Evolutionary conservation across 78 protist genomes (phyloP).

Genomic region (Cyanophora paradoxa): DNA sequence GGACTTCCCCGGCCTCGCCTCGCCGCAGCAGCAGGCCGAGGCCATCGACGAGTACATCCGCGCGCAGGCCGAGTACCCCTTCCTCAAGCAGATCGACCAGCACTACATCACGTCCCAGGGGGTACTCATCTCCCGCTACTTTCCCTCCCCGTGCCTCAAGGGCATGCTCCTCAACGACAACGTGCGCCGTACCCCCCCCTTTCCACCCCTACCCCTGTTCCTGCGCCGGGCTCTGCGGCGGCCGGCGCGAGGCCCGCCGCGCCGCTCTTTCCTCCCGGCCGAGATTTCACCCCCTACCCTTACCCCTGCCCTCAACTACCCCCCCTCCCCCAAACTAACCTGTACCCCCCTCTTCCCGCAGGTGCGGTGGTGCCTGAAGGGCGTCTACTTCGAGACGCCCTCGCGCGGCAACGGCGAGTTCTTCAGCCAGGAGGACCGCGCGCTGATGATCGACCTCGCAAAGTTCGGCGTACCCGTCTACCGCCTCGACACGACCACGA

Average conservation of each 20-base stretch:
- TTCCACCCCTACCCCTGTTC: too few species aligned
- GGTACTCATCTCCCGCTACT: neutral
- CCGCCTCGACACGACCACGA: neutral
- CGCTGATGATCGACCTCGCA: neutral
- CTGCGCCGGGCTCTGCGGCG: too few species aligned
- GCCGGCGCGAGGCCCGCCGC: too few species aligned
- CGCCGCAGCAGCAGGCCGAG: neutral
- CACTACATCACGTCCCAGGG: slow-evolving; percentile 7
- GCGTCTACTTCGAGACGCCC: neutral
- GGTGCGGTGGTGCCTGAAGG: neutral
- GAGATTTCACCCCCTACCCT: too few species aligned
- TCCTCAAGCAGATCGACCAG: neutral
- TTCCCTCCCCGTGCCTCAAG: slow-evolving; percentile 18
- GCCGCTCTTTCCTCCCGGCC: too few species aligned
- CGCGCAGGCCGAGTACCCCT: slow-evolving; percentile 4
- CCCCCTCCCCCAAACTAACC: too few species aligned
- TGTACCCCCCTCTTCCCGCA: neutral
- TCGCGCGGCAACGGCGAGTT: neutral
- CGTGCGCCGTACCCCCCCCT: too few species aligned
- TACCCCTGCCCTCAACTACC: too few species aligned
- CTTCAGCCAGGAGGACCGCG: slow-evolving; percentile 19
- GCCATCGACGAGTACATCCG: neutral
- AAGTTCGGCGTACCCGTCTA: slow-evolving; percentile 9
- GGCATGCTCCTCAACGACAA: neutral
- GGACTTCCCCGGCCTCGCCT: too few species aligned